phyloP scores from a whole-genome alignment of 1,284 basidiomycete species.

The Pseudozyma hubeiensis region DNA sequence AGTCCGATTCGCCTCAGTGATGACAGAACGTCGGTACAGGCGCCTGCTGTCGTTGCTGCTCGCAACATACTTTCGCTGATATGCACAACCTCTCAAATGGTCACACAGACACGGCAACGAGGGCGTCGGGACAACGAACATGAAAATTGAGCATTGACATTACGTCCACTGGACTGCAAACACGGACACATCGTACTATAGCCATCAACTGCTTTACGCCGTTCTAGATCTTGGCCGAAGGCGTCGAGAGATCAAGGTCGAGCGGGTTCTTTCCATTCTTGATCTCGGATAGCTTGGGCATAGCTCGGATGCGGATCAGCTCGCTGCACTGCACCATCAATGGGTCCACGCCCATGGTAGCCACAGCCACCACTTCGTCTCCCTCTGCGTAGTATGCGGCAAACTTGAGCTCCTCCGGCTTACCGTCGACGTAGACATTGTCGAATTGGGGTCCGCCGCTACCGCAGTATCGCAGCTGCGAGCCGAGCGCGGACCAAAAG shows the following conservation, averaged over 20 bases:
- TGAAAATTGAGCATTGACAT: too few species aligned
- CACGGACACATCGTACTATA: too few species aligned
- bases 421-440: constrained; percentile 81
- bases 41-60: too few species aligned
- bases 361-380: constrained; percentile 82
- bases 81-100: too few species aligned
- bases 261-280: constrained; percentile 71
- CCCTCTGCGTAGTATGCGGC: constrained; percentile 82
- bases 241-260: constrained; percentile 28
- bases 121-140: too few species aligned
- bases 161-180: too few species aligned
- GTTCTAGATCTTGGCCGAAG: constrained; percentile 36
- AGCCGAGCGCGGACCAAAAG: constrained; percentile 83
- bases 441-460: constrained; percentile 76
- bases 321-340: constrained; percentile 84
- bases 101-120: too few species aligned
- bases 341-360: constrained; percentile 86
- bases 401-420: constrained; percentile 76
- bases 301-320: constrained; percentile 80
- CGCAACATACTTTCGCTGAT: too few species aligned
- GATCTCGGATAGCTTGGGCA: constrained; percentile 83
- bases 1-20: too few species aligned
- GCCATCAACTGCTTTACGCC: too few species aligned
- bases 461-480: constrained; percentile 85
- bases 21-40: too few species aligned